Percentiles rank a stretch among this genome's conserved stretches.
Conservation (phyloP, 1,284 basidiomycete genomes). For the Ganoderma meredithae region DNA sequence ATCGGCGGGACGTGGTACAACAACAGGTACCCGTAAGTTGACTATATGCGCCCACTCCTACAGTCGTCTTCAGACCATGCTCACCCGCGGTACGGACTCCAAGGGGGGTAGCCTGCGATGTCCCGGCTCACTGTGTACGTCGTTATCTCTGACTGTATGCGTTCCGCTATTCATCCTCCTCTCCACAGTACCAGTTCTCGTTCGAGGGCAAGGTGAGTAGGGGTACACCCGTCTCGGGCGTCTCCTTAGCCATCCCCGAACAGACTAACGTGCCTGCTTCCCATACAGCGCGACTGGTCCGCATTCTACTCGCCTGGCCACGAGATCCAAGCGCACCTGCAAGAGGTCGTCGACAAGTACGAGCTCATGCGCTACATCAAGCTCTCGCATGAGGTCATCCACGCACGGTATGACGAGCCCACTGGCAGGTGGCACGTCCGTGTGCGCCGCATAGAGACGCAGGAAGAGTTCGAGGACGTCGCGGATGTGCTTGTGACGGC, state of each 20-base stretch:
- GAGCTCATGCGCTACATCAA: conserved; percentile 60
- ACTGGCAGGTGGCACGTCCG: conserved; percentile 61
- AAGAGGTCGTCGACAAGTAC: conserved; percentile 63
- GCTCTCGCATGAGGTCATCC: conserved; percentile 58
- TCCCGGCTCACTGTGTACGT: conserved; percentile 59
- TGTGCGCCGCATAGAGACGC: conserved; percentile 45
- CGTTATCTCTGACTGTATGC: background rate
- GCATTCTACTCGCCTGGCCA: conserved; percentile 63
- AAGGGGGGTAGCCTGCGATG: conserved; percentile 62
- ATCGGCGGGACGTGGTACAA: conserved; percentile 65
- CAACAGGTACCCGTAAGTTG: conserved; percentile 42
- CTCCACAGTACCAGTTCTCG: conserved; percentile 59
- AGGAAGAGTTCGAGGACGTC: conserved; percentile 56
- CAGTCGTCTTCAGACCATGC: background rate
- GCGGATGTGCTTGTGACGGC: conserved; percentile 61
- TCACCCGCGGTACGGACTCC: conserved; percentile 22
- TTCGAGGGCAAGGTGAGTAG: conserved; percentile 56
- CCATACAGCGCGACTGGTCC: conserved; percentile 60
- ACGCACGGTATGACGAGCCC: conserved; percentile 57
- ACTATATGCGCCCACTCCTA: background rate
- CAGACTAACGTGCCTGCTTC: background rate
- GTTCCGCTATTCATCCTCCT: background rate
- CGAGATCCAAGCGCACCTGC: conserved; percentile 63
- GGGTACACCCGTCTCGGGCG: background rate
- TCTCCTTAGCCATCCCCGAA: too few species aligned